Base-by-base conservation (phyloP, 1,284 basidiomycete species). In the Stereum hirsutum region DNA sequence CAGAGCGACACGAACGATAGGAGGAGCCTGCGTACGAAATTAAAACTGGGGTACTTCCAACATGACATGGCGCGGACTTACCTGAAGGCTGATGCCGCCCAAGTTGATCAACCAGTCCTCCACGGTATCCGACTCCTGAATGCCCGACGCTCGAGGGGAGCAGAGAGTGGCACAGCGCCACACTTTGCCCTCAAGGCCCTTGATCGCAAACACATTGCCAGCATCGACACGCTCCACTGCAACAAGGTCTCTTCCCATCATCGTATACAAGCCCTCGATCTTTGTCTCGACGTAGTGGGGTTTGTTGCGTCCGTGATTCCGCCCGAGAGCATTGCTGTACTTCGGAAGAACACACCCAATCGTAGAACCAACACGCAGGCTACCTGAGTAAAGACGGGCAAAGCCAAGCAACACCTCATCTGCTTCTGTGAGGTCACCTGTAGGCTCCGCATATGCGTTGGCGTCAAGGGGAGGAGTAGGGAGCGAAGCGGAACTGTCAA, bases 241-340 rank as follows among this genome's bases (percentile, higher is more conserved):
- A 0, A 91, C 78, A 15, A 99, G 73, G 56, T 98, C 94, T 31
- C 91, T 72, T 3, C 96, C 96, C 96, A 99, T 99, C 89, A 99
- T 97, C 52, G 89, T 81, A 66, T 98, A 99, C 43, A 99, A 63
- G 5, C 82, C 82, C 48, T 83, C 76, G 5, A 93, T 77, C 17
- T 66, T 72, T 14, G 85, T 72, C 7, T 68, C 61, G n/a, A 73
- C 57, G 38, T 93, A 54, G 57, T 89, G 77, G 49, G 77, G 78
- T n/a, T 62, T 65, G 61, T 96, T 95, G 25, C 65, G 62, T 6
- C 82, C 74, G 54, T 95, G 81, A 1, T 65, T 65, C 0, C 87
- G 81, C 2, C 72, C 72, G 4, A 89, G 65, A 1, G 72, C 49
- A n/a, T 75, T 57, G 54, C 85, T 78, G 67, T 92, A 98, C 65